phyloP scores from a whole-genome alignment of 345 rosid species.

The Pistacia atlantica region DNA sequence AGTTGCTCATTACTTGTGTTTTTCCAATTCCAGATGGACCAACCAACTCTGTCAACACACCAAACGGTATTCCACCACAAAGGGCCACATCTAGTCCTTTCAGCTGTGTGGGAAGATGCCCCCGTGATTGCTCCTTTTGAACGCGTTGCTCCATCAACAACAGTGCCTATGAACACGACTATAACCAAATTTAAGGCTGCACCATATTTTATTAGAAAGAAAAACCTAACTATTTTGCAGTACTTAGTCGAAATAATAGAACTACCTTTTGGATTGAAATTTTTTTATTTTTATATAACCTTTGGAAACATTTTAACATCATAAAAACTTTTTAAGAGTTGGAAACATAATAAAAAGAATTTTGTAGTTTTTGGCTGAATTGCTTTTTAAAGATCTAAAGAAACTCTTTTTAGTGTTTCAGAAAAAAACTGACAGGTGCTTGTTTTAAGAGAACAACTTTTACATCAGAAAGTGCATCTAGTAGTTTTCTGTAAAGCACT shows the following conservation, averaged over 20 bases:
- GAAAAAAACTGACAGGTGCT: background rate
- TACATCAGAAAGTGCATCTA: background rate
- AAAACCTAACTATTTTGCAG: background rate
- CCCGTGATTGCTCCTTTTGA: constrained; percentile 46
- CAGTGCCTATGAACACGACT: constrained; percentile 41
- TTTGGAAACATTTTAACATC: background rate
- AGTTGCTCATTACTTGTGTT: constrained; percentile 53
- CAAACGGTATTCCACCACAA: constrained; percentile 82
- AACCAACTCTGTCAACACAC: constrained; percentile 81
- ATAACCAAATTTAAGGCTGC: background rate
- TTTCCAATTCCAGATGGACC: constrained; percentile 93
- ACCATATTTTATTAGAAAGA: background rate
- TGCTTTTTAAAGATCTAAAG: background rate
- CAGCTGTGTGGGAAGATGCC: constrained; percentile 75
- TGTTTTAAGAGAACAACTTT: background rate
- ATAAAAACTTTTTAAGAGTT: background rate
- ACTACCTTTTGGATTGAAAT: background rate
- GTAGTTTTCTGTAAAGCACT: background rate
- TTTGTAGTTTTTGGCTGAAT: background rate
- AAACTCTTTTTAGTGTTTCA: too few species aligned
- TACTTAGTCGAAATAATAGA: too few species aligned
- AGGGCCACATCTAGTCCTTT: constrained; percentile 74
- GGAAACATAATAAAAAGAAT: too few species aligned
- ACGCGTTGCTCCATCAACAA: constrained; percentile 54
- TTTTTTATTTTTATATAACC: too few species aligned